These are phyloP conservation scores for Fusarium sp. DNA, from an alignment of 2,329 filamentous ascomycete species.

Conservation along the genomic window DNA sequence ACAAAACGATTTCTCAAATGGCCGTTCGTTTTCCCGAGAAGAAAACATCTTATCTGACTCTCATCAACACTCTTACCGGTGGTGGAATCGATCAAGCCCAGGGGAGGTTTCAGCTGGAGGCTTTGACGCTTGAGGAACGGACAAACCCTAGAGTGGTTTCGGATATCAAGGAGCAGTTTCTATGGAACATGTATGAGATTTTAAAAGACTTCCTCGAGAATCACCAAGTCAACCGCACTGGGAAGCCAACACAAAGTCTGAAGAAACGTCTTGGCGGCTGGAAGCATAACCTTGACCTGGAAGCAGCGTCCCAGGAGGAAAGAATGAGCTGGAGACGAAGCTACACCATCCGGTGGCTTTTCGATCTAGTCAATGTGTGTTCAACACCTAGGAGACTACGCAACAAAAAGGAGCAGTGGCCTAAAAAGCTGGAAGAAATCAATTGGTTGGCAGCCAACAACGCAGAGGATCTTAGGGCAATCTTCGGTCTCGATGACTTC, in stretches of 20 bases:
- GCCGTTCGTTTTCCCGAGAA: conserved; percentile 60
- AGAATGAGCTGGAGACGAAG: conserved; percentile 59
- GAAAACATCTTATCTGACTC: conserved; percentile 46
- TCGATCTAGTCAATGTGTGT: conserved; percentile 62
- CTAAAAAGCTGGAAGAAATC: not conserved
- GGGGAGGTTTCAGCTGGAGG: not conserved
- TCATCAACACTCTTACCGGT: conserved; percentile 56
- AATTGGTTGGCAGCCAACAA: not conserved
- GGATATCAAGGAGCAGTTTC: conserved; percentile 58
- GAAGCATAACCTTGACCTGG: conserved; percentile 57
- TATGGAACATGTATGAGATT: conserved; percentile 57
- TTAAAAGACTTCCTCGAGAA: conserved; percentile 60
- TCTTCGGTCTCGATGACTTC: conserved; percentile 62
- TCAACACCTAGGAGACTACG: conserved; percentile 35
- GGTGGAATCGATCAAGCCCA: conserved; percentile 51
- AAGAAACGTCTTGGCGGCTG: conserved; percentile 53
- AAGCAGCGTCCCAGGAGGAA: conserved; percentile 53
- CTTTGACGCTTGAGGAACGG: accelerated
- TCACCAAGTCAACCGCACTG: conserved; percentile 58
- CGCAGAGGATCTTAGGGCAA: not conserved
- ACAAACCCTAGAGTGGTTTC: conserved; percentile 36
- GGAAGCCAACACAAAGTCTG: conserved; percentile 61
- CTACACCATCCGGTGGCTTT: conserved; percentile 65
- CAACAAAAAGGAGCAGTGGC: not conserved
- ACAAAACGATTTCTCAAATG: conserved; percentile 53